A percentile compares a stretch with the other conserved stretches of the same genome.
These are phyloP conservation scores for Besnoitia besnoiti DNA, from an alignment of 169 alveolate genomes.

Conservation along the genomic window DNA sequence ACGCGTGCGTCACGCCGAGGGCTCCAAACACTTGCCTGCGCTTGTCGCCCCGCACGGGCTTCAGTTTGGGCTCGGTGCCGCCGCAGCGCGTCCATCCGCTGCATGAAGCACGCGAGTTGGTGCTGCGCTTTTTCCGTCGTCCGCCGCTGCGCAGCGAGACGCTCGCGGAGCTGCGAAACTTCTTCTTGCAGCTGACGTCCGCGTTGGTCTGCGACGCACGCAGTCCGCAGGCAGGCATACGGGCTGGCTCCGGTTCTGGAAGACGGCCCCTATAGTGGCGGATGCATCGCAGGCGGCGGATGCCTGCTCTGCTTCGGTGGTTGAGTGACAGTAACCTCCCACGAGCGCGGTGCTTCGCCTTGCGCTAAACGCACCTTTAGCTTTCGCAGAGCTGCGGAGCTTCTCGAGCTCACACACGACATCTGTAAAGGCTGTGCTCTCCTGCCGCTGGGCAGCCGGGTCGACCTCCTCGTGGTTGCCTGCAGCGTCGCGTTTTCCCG, in stretches of 20 bases:
- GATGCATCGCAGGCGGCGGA: no score
- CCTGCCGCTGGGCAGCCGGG: background rate
- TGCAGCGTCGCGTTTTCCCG: background rate
- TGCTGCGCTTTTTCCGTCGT: constrained; percentile 18
- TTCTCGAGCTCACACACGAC: constrained; percentile 1
- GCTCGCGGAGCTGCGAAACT: background rate
- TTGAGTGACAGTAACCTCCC: no score
- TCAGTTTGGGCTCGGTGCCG: constrained; percentile 22
- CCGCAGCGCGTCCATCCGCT: constrained; percentile 25
- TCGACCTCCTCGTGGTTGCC: background rate
- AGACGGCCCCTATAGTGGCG: no score
- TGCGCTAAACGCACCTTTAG: background rate
- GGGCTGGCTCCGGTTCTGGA: no score
- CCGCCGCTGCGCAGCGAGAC: background rate
- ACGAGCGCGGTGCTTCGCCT: no score
- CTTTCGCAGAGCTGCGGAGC: constrained; percentile 18
- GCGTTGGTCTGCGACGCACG: background rate
- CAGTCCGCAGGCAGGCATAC: no score
- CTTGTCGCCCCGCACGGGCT: constrained; percentile 6
- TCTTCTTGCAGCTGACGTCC: constrained; percentile 22
- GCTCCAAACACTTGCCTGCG: background rate
- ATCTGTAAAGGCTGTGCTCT: background rate
- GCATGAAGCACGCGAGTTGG: constrained; percentile 26
- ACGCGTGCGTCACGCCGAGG: no score
- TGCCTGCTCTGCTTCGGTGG: no score